Conservation (phyloP, 2,329 filamentous ascomycete species). For the Cladophialophora bantiana region DNA sequence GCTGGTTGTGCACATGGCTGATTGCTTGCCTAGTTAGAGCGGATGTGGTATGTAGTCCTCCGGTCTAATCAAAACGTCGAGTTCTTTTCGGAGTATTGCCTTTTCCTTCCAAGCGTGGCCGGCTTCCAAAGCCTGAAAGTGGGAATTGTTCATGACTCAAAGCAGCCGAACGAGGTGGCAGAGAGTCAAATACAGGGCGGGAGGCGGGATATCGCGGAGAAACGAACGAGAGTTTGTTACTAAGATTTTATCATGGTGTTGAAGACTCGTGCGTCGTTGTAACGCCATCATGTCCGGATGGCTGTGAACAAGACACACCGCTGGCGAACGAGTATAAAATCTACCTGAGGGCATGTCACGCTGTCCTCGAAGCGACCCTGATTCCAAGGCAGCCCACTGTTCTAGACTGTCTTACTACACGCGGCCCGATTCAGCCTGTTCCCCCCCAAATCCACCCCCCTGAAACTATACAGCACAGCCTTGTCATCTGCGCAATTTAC, state of each 20-base stretch:
- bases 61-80: no score
- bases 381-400: conserved; percentile 1
- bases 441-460: not conserved
- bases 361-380: not conserved
- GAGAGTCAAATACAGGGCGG: conserved; percentile 11
- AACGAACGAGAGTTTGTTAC: not conserved
- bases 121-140: not conserved
- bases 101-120: no score
- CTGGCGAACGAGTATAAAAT: conserved; percentile 9
- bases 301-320: not conserved
- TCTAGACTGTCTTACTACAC: conserved; percentile 4
- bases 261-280: no score
- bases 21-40: no score
- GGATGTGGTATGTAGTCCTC: no score
- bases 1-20: no score
- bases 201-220: conserved; percentile 14
- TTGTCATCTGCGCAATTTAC: conserved; percentile 9
- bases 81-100: no score
- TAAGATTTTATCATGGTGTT: not conserved
- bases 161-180: not conserved
- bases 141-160: not conserved
- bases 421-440: not conserved
- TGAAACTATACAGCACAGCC: conserved; percentile 17
- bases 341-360: not conserved
- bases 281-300: conserved; percentile 4